Conservation (phyloP, 1,284 basidiomycete species). For the Naganishia sp. region DNA sequence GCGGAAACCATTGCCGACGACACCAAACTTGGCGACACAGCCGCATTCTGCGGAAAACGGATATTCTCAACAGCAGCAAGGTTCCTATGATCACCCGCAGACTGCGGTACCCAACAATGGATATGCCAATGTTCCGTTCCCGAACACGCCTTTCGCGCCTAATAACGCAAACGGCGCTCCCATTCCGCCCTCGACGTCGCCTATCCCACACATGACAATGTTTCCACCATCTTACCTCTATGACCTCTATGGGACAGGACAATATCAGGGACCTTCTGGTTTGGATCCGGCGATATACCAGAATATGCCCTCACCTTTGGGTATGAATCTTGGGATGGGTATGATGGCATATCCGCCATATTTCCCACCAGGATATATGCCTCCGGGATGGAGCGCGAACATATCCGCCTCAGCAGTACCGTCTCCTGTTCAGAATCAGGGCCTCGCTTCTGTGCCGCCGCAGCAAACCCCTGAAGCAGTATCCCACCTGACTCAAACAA, state of each 20-base stretch:
- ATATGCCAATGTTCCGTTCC: neutral
- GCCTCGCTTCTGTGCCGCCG: neutral
- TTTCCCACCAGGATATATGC: slow-evolving; percentile 25
- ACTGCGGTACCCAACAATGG: neutral
- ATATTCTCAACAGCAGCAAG: neutral
- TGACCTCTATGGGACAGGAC: slow-evolving; percentile 1
- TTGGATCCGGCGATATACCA: slow-evolving; percentile 9
- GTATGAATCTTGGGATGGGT: neutral
- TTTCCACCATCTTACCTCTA: slow-evolving; percentile 20
- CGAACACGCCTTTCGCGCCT: neutral
- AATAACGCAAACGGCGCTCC: too few relatives aligned
- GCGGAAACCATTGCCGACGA: slow-evolving; percentile 11
- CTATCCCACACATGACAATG: slow-evolving; percentile 13
- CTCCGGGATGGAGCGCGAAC: slow-evolving; percentile 8
- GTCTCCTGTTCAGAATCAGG: neutral
- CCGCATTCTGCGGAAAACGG: neutral
- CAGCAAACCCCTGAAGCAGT: neutral
- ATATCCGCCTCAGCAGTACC: neutral
- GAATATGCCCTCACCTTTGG: slow-evolving; percentile 5
- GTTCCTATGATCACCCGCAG: too few relatives aligned
- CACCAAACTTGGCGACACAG: neutral
- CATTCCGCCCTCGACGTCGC: slow-evolving; percentile 1
- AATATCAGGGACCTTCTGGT: neutral
- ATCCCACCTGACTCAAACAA: neutral
- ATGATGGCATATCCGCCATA: slow-evolving; percentile 23